Base-by-base conservation (phyloP, 2,329 filamentous ascomycete genomes). In the Aspergillus udagawae region DNA sequence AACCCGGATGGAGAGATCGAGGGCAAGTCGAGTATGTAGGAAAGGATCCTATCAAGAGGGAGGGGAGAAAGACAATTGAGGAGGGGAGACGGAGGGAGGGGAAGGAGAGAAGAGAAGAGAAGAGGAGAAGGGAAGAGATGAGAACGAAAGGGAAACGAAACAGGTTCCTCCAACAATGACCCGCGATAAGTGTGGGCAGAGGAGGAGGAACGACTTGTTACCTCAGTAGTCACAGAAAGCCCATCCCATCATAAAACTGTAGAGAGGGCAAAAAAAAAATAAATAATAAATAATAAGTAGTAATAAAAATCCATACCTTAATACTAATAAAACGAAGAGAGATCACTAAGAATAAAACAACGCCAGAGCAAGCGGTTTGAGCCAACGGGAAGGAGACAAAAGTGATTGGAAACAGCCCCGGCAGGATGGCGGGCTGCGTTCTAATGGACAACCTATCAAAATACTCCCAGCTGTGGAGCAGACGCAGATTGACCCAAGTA, bases 401-500 rank as follows among this genome's bases (percentile, higher is more conserved):
- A 53, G 21, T 62, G 59, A 63, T 63, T 63, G 61, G 61, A 47
- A 49, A 53, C 52, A 45, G 48, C 55, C 60, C 21, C 44, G 21
- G 44, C 44, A 47, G 44, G 44, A 23, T 47, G 44, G 44, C 21
- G 44, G 62, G 51, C 60, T 60, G 62, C 59, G 62, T 60, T 61
- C 55, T 59, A 53, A 56, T 53, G 53, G 42, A 27, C 23, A 49
- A 20, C 62, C 63, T 63, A 65, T 64, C 52, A 59, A 17, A 27
- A 28, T n/a, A 7, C 12, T 38, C 20, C 7, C 17, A 21, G 4
- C 5, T 4, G 52, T 55, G 55, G 62, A 44, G 51, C 35, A n/a
- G 42, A 28, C 52, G 41, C 41, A 49, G 23, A 52, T 42, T 44
- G 50, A 38, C 59, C 49, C 57, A 52, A 35, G 51, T 59, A 57